These are phyloP conservation scores for Bigelowiella natans DNA, from an alignment of 78 protist genomes.

Conservation along the genomic window DNA sequence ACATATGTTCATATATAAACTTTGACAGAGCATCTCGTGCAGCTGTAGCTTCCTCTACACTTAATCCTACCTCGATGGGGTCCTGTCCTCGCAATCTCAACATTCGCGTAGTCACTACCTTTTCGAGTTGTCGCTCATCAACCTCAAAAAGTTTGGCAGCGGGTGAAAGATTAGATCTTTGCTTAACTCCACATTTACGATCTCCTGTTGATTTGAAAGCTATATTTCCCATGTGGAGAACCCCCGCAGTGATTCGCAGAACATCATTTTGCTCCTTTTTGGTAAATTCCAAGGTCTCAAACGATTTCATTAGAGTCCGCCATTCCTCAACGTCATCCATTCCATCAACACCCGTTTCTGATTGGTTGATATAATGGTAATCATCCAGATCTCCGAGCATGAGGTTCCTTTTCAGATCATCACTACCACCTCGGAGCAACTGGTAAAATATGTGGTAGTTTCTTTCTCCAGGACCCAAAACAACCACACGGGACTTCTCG, in stretches of 20 bases:
- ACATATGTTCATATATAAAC: conserved; percentile 53
- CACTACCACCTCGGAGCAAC: neutral
- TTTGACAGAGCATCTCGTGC: conserved; percentile 14
- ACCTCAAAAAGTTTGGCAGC: neutral
- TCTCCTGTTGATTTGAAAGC: neutral
- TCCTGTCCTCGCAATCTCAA: neutral
- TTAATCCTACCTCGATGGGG: neutral
- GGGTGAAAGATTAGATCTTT: neutral
- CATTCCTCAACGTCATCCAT: conserved; percentile 14
- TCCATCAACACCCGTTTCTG: neutral
- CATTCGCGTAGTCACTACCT: neutral
- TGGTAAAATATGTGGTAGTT: conserved; percentile 78
- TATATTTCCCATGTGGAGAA: conserved; percentile 41
- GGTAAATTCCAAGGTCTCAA: neutral
- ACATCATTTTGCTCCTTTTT: neutral
- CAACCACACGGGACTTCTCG: conserved; percentile 76
- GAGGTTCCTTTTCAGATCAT: conserved; percentile 7
- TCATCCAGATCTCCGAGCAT: neutral
- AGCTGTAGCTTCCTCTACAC: neutral
- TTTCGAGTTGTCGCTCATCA: neutral
- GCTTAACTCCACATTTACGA: neutral
- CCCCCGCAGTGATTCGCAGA: conserved; percentile 18
- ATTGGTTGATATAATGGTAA: neutral
- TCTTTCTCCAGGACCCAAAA: conserved; percentile 64
- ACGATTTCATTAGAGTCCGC: neutral